Conservation (phyloP, 768 basidiomycete genomes). For the Boletus edulis region DNA sequence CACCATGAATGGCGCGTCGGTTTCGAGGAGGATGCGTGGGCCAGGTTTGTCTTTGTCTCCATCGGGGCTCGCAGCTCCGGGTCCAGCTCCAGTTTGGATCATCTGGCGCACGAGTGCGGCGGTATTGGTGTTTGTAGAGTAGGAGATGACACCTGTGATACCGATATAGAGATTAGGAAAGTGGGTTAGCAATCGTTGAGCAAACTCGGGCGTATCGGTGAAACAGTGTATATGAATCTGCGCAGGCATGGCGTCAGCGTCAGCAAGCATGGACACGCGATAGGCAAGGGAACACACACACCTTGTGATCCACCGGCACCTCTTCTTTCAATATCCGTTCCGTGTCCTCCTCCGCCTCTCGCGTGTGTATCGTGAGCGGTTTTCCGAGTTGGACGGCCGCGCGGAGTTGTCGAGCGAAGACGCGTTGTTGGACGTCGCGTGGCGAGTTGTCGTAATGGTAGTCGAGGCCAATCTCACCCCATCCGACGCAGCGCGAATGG, state of each 20-base stretch:
- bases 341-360: constrained; percentile 83
- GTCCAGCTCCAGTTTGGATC: constrained; percentile 10
- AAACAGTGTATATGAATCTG: constrained; percentile 71
- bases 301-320: constrained; percentile 69
- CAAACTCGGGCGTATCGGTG: constrained; percentile 78
- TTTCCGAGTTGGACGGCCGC: constrained; percentile 69
- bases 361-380: constrained; percentile 81
- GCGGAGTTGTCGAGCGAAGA: constrained; percentile 67
- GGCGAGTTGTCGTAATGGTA: constrained; percentile 83
- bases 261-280: no score
- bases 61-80: no score
- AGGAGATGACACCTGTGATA: constrained; percentile 85
- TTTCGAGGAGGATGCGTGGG: constrained; percentile 67
- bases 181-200: constrained; percentile 62
- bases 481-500: constrained; percentile 81
- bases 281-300: constrained; percentile 16
- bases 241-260: constrained; percentile 21
- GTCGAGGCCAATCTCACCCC: constrained; percentile 88
- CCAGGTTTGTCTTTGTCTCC: constrained; percentile 22
- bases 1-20: constrained; percentile 87
- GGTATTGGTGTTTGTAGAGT: constrained; percentile 71
- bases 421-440: constrained; percentile 59
- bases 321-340: constrained; percentile 74
- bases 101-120: constrained; percentile 61
- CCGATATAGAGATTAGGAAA: constrained; percentile 85